Percentiles rank a stretch among this genome's conserved stretches.
These are phyloP conservation scores for Wallacemonas collosoma DNA, from an alignment of 208 protist genomes.

Conservation along the genomic window DNA sequence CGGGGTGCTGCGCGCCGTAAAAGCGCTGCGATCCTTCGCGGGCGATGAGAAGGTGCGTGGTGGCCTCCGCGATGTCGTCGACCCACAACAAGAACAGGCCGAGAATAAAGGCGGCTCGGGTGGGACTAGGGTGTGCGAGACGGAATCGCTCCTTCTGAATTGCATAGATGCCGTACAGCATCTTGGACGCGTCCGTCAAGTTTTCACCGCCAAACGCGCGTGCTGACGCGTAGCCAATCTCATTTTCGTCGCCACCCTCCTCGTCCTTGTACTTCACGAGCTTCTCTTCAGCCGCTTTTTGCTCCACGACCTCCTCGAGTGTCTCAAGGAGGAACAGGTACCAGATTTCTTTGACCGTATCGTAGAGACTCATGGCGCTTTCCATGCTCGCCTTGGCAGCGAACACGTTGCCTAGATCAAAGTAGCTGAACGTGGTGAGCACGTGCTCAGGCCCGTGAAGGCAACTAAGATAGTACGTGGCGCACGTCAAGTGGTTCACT, in stretches of 20 bases:
- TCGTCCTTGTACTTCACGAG: slow-evolving; percentile 76
- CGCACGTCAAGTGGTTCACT: slow-evolving; percentile 79
- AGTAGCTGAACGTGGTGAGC: slow-evolving; percentile 90
- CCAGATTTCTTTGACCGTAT: slow-evolving; percentile 89
- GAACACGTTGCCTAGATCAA: slow-evolving; percentile 91
- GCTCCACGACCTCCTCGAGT: slow-evolving; percentile 61
- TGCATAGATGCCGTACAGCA: slow-evolving; percentile 81
- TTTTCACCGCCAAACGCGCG: slow-evolving; percentile 79
- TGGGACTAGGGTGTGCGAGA: slow-evolving; percentile 60
- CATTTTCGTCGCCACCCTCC: slow-evolving; percentile 40
- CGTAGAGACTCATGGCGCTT: slow-evolving; percentile 86
- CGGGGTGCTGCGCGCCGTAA: slow-evolving; percentile 77
- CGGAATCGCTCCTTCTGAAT: slow-evolving; percentile 85
- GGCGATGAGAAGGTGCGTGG: slow-evolving; percentile 43
- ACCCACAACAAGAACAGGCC: slow-evolving; percentile 87
- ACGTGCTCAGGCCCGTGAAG: slow-evolving; percentile 80
- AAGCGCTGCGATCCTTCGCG: slow-evolving; percentile 57
- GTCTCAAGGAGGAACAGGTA: slow-evolving; percentile 47
- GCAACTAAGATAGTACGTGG: slow-evolving; percentile 86
- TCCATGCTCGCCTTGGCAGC: slow-evolving; percentile 87
- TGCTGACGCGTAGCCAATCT: slow-evolving; percentile 57
- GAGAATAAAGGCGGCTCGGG: slow-evolving; percentile 75
- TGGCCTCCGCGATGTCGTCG: slow-evolving; percentile 58
- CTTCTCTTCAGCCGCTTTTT: slow-evolving; percentile 47
- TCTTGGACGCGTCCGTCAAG: slow-evolving; percentile 83